Evolutionary conservation across 192 early-diverging fungal genomes (phyloP), one percentile per base, ranked within the genome.

Genomic region (Gigaspora rosea): DNA sequence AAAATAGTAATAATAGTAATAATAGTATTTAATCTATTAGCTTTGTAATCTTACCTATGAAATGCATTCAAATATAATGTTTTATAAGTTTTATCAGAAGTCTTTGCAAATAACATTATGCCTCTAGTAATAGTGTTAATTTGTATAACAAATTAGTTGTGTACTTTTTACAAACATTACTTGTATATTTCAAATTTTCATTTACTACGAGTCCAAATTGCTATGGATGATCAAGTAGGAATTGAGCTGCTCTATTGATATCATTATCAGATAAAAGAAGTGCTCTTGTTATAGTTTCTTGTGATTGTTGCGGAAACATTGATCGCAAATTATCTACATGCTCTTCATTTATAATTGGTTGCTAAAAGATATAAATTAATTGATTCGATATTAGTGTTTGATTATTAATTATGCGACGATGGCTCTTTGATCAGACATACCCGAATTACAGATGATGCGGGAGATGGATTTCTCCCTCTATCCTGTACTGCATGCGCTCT

Each of bases 231-330:
- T 86, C 85, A 16, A 86, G 77, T 11, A 86, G 59, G 36, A 75
- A 79, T 75, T 89, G 84, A 27, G 85, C 88, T 6, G 90, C 90
- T 50, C 85, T 84, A 59, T 87, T 87, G 20, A 89, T 64, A 63
- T 91, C 86, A 64, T 89, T 91, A 49, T 87, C 80, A n/a, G 90
- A 81, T n/a, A 82, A 76, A 12, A 81, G 74, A 32, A 91, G 73
- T 27, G 88, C 90, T 9, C 75, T 79, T 11, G 80, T 83, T 0
- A 88, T 86, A 46, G 81, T 73, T 33, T 87, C 84, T 33, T 84
- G 84, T 16, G 86, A 84, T 18, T 81, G 80, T 13, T 84, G 80
- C 2, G 90, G 86, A 78, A 91, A 91, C 80, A 91, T 91, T 11
- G 82, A 77, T 61, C 81, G 80, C 47, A 91, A 71, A 7, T 83